A percentile compares a stretch with the other conserved stretches of the same genome.
Conservation (phyloP, 192 early-diverging fungal species). For the Coemansia biformis region DNA sequence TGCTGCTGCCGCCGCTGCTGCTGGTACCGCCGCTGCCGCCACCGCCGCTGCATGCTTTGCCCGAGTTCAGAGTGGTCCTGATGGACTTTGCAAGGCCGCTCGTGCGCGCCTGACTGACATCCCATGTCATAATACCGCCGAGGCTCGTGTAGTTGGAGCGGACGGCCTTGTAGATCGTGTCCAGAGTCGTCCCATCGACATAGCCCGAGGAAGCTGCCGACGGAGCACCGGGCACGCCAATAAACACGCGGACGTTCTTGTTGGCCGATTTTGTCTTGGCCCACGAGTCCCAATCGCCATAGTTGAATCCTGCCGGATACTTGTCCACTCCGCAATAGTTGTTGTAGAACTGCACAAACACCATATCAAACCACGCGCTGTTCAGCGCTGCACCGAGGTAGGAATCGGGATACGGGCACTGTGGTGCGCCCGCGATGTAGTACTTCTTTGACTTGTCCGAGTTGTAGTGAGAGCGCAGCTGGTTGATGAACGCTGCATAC, state of each 20-base stretch:
- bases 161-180: constrained; percentile 41
- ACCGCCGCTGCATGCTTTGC: constrained; percentile 14
- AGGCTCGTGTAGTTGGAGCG: constrained; percentile 51
- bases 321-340: constrained; percentile 58
- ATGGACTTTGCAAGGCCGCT: constrained; percentile 35
- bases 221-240: constrained; percentile 56
- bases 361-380: constrained; percentile 59
- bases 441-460: constrained; percentile 46
- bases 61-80: constrained; percentile 17
- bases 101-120: constrained; percentile 43
- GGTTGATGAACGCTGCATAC: constrained; percentile 50
- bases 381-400: constrained; percentile 52
- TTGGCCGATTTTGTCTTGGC: constrained; percentile 54
- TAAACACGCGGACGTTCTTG: constrained; percentile 54
- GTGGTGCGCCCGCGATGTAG: constrained; percentile 58
- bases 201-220: constrained; percentile 53
- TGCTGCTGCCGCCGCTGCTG: background rate
- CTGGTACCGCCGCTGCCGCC: background rate
- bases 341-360: constrained; percentile 70
- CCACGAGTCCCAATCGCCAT: constrained; percentile 61
- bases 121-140: constrained; percentile 73
- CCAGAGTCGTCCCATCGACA: constrained; percentile 31
- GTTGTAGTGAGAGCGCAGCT: constrained; percentile 47
- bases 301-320: constrained; percentile 51
- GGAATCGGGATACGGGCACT: constrained; percentile 59